Evolutionary conservation across 306 rosid species (phyloP), one percentile per base, ranked within the genome.

Genomic region (Alnus glutinosa): DNA sequence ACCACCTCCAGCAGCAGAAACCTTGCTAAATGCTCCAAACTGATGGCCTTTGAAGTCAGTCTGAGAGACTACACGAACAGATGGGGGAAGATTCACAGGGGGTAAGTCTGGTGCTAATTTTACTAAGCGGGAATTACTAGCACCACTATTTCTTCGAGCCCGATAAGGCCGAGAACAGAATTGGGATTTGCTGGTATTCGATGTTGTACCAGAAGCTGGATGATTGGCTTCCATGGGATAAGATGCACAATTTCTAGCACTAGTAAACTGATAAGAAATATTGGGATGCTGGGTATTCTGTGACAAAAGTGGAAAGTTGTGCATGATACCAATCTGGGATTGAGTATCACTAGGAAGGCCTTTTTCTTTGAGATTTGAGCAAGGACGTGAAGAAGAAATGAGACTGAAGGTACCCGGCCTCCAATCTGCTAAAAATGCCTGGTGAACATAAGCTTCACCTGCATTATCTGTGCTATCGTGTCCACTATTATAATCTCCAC

Each of bases 11-110:
- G 84, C 78, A 74, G 86, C 87, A 74, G 77, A 83, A 83, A 58
- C 76, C 79, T 78, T 81, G 51, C 64, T n/a, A 64, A 92, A 71
- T 77, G 90, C 75, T 83, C 89, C 90, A 77, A 44, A 55, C 54
- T 81, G 83, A 75, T 85, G 71, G 67, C 95, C 89, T 83, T 81
- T 89, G 83, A 88, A 91, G 83, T 86, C 89, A 73, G 94, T 83
- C 82, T 92, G 92, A 72, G 98, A 88, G 81, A 93, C 96, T 74
- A 95, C 83, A 50, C 96, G 94, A 83, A 91, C 97, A 32, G 98
- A 89, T 63, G 92, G 90, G 69, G 99, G 99, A 48, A 95, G 99
- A 89, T 91, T 95, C 81, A 95, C 96, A 7, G 96, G 98, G 14
- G 99, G 97, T 85, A 93, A 85, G 75, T 77, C 94, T 15, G 98